Conservation (phyloP, 768 basidiomycete species). For the Hericium rajendrae region DNA sequence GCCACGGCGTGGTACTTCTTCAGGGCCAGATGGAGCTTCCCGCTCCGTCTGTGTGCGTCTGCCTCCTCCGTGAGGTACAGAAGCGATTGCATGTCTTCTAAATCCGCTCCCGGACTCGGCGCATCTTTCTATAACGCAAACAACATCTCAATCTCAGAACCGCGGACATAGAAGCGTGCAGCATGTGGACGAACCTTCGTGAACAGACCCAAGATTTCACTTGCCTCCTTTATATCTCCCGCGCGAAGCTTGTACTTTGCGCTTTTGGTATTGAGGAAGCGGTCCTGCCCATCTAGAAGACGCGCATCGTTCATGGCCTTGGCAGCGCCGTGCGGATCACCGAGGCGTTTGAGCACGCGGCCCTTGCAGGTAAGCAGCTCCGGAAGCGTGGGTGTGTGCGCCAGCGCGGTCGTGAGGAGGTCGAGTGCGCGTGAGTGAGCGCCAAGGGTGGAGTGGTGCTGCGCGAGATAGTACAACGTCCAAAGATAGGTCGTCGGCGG, state of each 20-base stretch:
- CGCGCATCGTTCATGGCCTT: slow-evolving; percentile 72
- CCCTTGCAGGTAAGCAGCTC: slow-evolving; percentile 80
- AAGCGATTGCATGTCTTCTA: slow-evolving; percentile 94
- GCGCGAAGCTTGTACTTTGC: slow-evolving; percentile 87
- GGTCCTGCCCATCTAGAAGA: slow-evolving; percentile 83
- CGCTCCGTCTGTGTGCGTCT: slow-evolving; percentile 52
- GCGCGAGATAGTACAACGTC: slow-evolving; percentile 91
- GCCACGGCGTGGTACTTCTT: slow-evolving; percentile 75
- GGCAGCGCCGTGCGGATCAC: slow-evolving; percentile 72
- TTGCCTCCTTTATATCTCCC: slow-evolving; percentile 71
- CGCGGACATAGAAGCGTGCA: not conserved
- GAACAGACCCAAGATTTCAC: slow-evolving; percentile 69
- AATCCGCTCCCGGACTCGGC: slow-evolving; percentile 58
- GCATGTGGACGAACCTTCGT: slow-evolving; percentile 54
- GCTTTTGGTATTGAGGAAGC: slow-evolving; percentile 89
- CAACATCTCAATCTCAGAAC: not conserved
- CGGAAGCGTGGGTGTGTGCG: slow-evolving; percentile 89
- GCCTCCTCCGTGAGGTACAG: slow-evolving; percentile 82
- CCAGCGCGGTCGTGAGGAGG: slow-evolving; percentile 54
- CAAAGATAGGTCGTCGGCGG: slow-evolving; percentile 82
- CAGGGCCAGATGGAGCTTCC: slow-evolving; percentile 67
- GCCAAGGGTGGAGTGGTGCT: slow-evolving; percentile 68
- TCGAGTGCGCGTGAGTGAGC: slow-evolving; percentile 41
- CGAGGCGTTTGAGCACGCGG: slow-evolving; percentile 77
- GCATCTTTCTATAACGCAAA: slow-evolving; percentile 66